Percentiles rank a stretch among this genome's conserved stretches.
phyloP scores from a whole-genome alignment of 2,329 filamentous ascomycete genomes.

The Clarireedia monteithiana region DNA sequence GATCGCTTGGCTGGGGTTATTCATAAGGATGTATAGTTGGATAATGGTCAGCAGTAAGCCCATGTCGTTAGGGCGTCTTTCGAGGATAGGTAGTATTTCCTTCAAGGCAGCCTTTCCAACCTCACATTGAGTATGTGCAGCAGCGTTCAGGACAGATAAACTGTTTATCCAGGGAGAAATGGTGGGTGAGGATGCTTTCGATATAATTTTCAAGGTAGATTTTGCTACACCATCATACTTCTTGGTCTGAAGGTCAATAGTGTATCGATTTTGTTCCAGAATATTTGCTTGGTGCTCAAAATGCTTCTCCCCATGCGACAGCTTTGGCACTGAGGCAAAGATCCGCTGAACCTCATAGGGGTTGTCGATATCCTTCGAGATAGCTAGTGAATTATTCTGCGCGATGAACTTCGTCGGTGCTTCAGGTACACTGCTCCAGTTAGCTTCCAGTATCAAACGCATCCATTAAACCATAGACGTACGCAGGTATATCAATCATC shows the following conservation, averaged over 20 bases:
- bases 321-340: conserved; percentile 45
- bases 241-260: conserved; percentile 56
- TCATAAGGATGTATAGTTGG: conserved; percentile 68
- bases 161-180: conserved; percentile 43
- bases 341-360: conserved; percentile 60
- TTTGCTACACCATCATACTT: conserved; percentile 57
- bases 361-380: conserved; percentile 43
- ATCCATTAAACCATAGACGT: conserved; percentile 28
- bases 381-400: conserved; percentile 52
- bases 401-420: conserved; percentile 58
- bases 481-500: conserved; percentile 55
- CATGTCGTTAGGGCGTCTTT: conserved; percentile 69
- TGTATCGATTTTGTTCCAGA: conserved; percentile 54
- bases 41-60: conserved; percentile 73
- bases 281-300: conserved; percentile 64
- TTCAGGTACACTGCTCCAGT: conserved; percentile 51
- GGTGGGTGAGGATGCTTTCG: conserved; percentile 38
- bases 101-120: conserved; percentile 62
- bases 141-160: conserved; percentile 61
- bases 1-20: conserved; percentile 67
- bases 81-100: conserved; percentile 59
- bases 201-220: conserved; percentile 39
- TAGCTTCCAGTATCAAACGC: conserved; percentile 19
- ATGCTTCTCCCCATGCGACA: conserved; percentile 52
- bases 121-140: conserved; percentile 59